Evolutionary conservation across 768 basidiomycete species (phyloP).

Genomic region (Polyporus arcularius): DNA sequence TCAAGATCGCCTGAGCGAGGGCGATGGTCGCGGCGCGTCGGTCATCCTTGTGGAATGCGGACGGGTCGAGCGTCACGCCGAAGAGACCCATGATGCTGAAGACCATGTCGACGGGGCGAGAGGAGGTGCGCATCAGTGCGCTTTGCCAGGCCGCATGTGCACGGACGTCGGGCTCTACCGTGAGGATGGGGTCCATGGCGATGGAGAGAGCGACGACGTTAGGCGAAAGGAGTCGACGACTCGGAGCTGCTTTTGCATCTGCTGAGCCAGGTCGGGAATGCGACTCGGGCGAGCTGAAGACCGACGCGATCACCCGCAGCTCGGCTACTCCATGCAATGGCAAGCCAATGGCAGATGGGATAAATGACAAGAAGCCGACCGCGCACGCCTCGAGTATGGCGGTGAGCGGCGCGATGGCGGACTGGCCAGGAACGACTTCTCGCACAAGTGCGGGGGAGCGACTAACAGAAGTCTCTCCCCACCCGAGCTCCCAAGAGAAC

Average conservation of each 20-base stretch:
- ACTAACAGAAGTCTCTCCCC: constrained; percentile 2
- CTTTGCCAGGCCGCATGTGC: constrained; percentile 9
- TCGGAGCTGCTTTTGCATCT: constrained; percentile 4
- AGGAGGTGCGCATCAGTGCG: constrained; percentile 18
- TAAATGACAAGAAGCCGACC: too few relatives aligned
- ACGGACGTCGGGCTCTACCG: background rate
- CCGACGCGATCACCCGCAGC: too few relatives aligned
- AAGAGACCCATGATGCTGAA: constrained; percentile 19
- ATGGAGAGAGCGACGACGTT: background rate
- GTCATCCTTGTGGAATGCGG: constrained; percentile 5
- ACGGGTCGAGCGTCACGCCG: constrained; percentile 7
- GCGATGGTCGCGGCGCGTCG: constrained; percentile 5
- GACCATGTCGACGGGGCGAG: constrained; percentile 18
- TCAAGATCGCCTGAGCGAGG: constrained; percentile 9
- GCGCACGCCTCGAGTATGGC: too few relatives aligned
- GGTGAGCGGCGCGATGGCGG: too few relatives aligned
- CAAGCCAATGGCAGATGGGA: too few relatives aligned
- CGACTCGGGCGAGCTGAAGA: too few relatives aligned
- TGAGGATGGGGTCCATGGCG: constrained; percentile 2
- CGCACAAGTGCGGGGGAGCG: background rate
- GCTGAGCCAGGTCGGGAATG: too few relatives aligned
- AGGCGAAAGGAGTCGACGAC: background rate
- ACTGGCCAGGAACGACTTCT: too few relatives aligned
- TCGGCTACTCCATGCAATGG: too few relatives aligned
- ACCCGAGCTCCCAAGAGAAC: constrained; percentile 5